Evolutionary conservation across 345 rosid genomes (phyloP), one percentile per base, ranked within the genome.

Genomic region (Eutrema heterophyllum): DNA sequence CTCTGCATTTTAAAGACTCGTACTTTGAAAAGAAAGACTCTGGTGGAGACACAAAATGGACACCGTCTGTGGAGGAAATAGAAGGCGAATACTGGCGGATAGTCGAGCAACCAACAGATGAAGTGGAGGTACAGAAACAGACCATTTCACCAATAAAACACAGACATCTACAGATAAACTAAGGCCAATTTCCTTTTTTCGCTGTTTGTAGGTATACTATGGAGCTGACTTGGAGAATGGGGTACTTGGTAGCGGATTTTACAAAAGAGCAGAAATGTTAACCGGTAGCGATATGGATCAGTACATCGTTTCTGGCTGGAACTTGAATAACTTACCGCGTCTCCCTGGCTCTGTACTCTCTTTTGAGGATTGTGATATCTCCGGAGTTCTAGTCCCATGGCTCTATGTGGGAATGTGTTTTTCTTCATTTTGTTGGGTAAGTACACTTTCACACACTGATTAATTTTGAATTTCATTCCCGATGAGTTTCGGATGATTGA

Each of bases 61-160:
- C 75, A 58, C 97, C 93, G 21, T 83, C 92, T 66, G 84, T 86
- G 27, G 88, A 88, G 67, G 88, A 88, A 5, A 85, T 95, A 46
- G 99, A 95, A 86, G 99, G 96, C 15, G 99, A 95, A 74, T 92
- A 86, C 78, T 95, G 99, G 99, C 89, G 99, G 73, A 89, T 95
- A 50, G 81, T 92, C 18, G 99, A 95, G 83, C 90, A 81, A 62
- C 86, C 97, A 35, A 91, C 92, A 1, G 96, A 90, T 56, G 97
- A 95, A 77, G 97, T 95, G 35, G 97, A 95, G 97, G 99, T 88
- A 82, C 77, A 56, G 60, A 35, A 64, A 55, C 59, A 27, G 9
- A 49, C 8, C 51, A 11, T 40, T 41, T 59, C 12, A 36, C 41
- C 10, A 12, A 8, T 29, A 4, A 15, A n/a, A 9, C 27, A 45